A percentile compares a stretch with the other conserved stretches of the same genome.
Conservation (phyloP, 164 flowering plant species). For the Euptelea pleiosperma region DNA sequence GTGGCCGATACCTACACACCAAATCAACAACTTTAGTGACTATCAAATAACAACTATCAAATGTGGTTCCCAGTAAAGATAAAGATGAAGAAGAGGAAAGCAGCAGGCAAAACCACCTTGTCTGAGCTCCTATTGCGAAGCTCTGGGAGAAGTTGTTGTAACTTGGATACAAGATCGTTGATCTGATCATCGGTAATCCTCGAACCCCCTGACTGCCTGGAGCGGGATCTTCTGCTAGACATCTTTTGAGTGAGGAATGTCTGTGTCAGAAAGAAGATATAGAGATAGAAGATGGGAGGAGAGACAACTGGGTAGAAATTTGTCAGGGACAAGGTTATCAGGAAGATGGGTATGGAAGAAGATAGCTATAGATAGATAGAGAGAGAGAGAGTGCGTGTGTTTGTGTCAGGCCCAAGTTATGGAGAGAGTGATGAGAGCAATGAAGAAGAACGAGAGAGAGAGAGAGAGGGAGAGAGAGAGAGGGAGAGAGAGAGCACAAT, state of each 20-base stretch:
- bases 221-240: constrained; percentile 49
- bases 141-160: constrained; percentile 61
- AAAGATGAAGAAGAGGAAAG: background rate
- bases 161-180: constrained; percentile 49
- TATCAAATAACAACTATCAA: background rate
- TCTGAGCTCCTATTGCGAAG: constrained; percentile 41
- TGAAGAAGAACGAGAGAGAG: constrained; percentile 7
- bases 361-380: background rate
- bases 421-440: constrained; percentile 4
- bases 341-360: constrained; percentile 3
- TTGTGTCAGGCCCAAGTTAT: constrained; percentile 6
- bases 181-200: constrained; percentile 58
- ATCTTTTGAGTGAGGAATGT: constrained; percentile 13
- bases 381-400: background rate
- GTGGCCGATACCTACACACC: constrained; percentile 53
- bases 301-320: constrained; percentile 7
- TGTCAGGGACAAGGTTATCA: constrained; percentile 1
- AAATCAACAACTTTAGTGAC: constrained; percentile 2
- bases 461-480: background rate
- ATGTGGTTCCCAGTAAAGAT: too few relatives aligned
- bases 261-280: constrained; percentile 1
- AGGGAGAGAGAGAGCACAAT: constrained; percentile 15
- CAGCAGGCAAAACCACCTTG: constrained; percentile 37
- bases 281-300: background rate
- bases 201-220: constrained; percentile 37